Evolutionary conservation across 495 filamentous ascomycete genomes (phyloP).

Genomic region (Pseudoneurospora amorphoporcata): DNA sequence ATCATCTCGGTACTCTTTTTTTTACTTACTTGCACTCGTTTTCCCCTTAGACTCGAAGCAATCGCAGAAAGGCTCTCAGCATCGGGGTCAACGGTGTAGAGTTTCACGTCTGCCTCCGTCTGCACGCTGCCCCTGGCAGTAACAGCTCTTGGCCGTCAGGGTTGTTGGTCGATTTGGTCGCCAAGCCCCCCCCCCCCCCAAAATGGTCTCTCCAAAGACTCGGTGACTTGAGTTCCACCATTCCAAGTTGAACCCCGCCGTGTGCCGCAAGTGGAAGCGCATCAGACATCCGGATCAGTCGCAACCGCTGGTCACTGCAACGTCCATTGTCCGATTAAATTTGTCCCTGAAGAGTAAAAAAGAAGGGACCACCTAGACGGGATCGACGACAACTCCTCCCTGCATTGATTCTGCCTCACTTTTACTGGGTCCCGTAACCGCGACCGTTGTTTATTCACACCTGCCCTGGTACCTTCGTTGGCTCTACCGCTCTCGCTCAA

Average conservation of each 20-base stretch:
- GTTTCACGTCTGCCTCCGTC: neutral
- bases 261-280: neutral
- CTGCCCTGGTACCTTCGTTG: neutral
- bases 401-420: neutral
- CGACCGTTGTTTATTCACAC: neutral
- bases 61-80: neutral
- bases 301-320: neutral
- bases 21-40: neutral
- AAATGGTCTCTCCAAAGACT: neutral
- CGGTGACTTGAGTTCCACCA: neutral
- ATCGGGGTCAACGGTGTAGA: neutral
- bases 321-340: neutral
- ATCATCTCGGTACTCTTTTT: neutral
- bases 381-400: neutral
- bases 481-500: neutral
- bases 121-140: neutral
- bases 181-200: neutral
- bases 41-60: neutral
- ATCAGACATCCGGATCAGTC: neutral
- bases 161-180: neutral
- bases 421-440: neutral
- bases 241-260: neutral
- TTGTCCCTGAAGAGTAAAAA: neutral
- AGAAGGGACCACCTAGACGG: neutral
- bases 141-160: neutral